Evolutionary conservation across 73 alveolate species (phyloP).

Genomic region (Stentor roeselii): DNA sequence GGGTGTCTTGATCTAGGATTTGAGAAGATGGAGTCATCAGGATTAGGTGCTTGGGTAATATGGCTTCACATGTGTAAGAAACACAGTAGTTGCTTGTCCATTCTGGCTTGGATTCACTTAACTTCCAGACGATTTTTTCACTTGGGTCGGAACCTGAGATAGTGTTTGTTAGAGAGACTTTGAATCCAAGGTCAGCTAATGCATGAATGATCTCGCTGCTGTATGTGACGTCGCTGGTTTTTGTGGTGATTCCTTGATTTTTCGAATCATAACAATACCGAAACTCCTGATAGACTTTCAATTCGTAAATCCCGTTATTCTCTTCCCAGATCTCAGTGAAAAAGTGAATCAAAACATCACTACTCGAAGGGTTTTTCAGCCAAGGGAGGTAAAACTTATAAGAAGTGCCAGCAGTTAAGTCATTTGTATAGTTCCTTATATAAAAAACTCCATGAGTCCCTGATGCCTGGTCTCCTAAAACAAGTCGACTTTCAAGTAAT

Average conservation of each 20-base stretch:
- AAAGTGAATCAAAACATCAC: not conserved
- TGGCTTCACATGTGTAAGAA: not conserved
- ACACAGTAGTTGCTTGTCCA: not conserved
- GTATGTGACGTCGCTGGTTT: not conserved
- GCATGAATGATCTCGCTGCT: not conserved
- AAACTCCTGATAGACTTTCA: not conserved
- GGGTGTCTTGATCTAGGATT: not conserved
- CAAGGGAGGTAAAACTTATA: constrained; percentile 2
- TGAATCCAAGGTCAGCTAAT: not conserved
- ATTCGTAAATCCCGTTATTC: not conserved
- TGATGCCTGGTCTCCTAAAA: not conserved
- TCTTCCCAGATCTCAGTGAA: not conserved
- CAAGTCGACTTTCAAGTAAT: not conserved
- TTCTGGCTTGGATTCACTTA: not conserved
- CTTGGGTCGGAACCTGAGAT: not conserved
- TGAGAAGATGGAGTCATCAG: not conserved
- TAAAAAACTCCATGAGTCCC: not conserved
- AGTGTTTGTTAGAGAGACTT: not conserved
- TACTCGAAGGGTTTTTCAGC: not conserved
- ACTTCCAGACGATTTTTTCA: not conserved
- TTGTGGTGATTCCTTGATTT: not conserved
- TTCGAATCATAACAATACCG: not conserved
- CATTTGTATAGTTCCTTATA: not conserved
- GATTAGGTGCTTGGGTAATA: not conserved
- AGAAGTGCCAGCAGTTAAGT: not conserved